Evolutionary conservation across 179 eudicot genomes (phyloP), one percentile per base, ranked within the genome.

Genomic region (Kewa caespitosa): DNA sequence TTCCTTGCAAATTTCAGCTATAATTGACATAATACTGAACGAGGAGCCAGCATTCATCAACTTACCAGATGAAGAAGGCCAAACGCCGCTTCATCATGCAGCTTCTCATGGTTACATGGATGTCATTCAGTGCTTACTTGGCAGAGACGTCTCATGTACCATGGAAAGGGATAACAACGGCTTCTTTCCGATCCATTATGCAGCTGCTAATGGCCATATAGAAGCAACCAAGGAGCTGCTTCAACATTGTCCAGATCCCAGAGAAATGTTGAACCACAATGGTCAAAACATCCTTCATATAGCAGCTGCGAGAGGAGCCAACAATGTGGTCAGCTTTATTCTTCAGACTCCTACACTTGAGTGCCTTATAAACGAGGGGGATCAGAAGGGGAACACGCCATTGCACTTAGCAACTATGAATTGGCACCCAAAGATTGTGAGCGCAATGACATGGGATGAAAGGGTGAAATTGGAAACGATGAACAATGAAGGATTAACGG

Each of bases 281-380:
- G 79, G 72, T 8, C 72, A 79, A 2, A 82, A 73, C 50, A 79
- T 85, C 66, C 80, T 84, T 50, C 83, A 85, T 30, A 28, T 82
- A 61, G 85, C 83, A 36, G 81, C 79, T 12, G 46, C 23, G 18
- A 27, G 12, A 20, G 83, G 76, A 25, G 65, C 70, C 55, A 6
- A 50, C 39, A 50, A 76, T 43, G 72, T 84, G 3, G 71, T 79
- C 8, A 27, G 22, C 14, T 69, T 73, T n/a, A 63, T 79, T 17
- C 69, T 76, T 3, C 18, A 27, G n/a, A 54, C 41, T 5, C 37
- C 67, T 30, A 60, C 38, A 30, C 66, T 60, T 15, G 62, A 34
- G 17, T 1, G 60, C 50, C 76, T 79, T n/a, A 15, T 76, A 42
- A 83, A 70, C 28, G 65, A 67, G 18, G 43, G 18, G 28, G 84